Percentiles rank a stretch among this genome's conserved stretches.
Evolutionary conservation across 2,329 filamentous ascomycete genomes (phyloP).

Genomic region (Zymoseptoria passerinii): DNA sequence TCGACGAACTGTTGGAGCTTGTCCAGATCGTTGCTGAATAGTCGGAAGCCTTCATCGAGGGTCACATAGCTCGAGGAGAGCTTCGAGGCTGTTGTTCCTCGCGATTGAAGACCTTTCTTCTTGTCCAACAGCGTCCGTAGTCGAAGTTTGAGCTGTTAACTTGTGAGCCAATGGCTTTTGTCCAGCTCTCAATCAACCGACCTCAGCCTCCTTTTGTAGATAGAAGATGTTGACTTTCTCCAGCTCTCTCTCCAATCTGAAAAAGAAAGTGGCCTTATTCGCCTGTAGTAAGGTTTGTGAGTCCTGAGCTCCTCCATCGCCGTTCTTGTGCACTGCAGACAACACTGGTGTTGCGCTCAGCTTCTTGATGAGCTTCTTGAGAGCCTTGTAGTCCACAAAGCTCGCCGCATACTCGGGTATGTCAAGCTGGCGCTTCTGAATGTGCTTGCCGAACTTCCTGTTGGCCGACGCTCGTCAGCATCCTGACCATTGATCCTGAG

Average conservation of each 20-base stretch:
- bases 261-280: slow-evolving; percentile 98
- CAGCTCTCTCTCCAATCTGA: slow-evolving; percentile 90
- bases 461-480: neutral
- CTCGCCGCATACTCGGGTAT: slow-evolving; percentile 98
- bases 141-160: slow-evolving; percentile 72
- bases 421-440: slow-evolving; percentile 97
- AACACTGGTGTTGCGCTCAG: slow-evolving; percentile 85
- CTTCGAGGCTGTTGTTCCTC: slow-evolving; percentile 63
- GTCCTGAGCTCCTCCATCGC: slow-evolving; percentile 46
- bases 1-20: slow-evolving; percentile 97
- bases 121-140: slow-evolving; percentile 90
- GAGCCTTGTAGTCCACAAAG: slow-evolving; percentile 98
- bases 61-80: slow-evolving; percentile 90
- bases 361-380: slow-evolving; percentile 99
- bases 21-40: slow-evolving; percentile 93
- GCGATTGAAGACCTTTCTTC: slow-evolving; percentile 81
- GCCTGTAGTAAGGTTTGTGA: slow-evolving; percentile 86
- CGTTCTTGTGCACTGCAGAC: slow-evolving; percentile 59
- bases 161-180: slow-evolving; percentile 4
- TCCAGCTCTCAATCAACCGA: slow-evolving; percentile 37
- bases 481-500: neutral
- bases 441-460: slow-evolving; percentile 99
- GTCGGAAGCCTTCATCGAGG: slow-evolving; percentile 90
- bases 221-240: slow-evolving; percentile 99
- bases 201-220: slow-evolving; percentile 94